phyloP scores from a whole-genome alignment of 2,329 filamentous ascomycete species.

The Penicillium brasilianum region DNA sequence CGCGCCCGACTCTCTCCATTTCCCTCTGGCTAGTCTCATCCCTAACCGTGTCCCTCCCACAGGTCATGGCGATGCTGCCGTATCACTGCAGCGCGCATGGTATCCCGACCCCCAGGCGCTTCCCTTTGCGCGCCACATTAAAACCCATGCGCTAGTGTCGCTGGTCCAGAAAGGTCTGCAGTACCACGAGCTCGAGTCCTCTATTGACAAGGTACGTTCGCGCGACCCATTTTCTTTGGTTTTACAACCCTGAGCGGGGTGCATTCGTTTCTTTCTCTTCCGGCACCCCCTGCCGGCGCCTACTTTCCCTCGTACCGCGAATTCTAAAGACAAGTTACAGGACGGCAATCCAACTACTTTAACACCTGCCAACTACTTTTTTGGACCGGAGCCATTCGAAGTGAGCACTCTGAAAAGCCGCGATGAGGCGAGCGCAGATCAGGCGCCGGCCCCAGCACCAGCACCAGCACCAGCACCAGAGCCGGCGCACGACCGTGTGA shows the following conservation, averaged over 20 bases:
- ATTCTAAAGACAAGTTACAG: conserved; percentile 36
- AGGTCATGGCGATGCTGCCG: conserved; percentile 64
- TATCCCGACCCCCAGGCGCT: conserved; percentile 64
- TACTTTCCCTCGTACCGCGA: conserved; percentile 7
- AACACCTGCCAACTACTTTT: conserved; percentile 51
- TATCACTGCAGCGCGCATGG: conserved; percentile 67
- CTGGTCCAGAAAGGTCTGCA: conserved; percentile 68
- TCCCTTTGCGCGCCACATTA: conserved; percentile 65
- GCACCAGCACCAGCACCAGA: conserved; percentile 25
- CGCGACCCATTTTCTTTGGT: conserved; percentile 1
- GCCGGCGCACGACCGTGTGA: conserved; percentile 40
- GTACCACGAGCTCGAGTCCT: conserved; percentile 57
- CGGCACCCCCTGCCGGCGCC: conserved; percentile 7
- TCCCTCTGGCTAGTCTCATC: neutral
- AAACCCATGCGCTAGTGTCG: conserved; percentile 63
- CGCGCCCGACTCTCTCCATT: conserved; percentile 12
- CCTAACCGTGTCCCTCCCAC: conserved; percentile 24
- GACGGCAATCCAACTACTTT: conserved; percentile 44
- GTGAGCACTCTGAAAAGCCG: conserved; percentile 35
- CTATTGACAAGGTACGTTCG: conserved; percentile 53
- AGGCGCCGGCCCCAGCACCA: conserved; percentile 29
- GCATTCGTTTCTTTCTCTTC: conserved; percentile 6
- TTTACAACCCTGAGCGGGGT: neutral
- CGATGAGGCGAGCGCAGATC: conserved; percentile 40
- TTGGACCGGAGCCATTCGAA: conserved; percentile 51